A percentile compares a stretch with the other conserved stretches of the same genome.
Evolutionary conservation across 495 filamentous ascomycete genomes (phyloP).

Genomic region (Talaromyces stipitatus): DNA sequence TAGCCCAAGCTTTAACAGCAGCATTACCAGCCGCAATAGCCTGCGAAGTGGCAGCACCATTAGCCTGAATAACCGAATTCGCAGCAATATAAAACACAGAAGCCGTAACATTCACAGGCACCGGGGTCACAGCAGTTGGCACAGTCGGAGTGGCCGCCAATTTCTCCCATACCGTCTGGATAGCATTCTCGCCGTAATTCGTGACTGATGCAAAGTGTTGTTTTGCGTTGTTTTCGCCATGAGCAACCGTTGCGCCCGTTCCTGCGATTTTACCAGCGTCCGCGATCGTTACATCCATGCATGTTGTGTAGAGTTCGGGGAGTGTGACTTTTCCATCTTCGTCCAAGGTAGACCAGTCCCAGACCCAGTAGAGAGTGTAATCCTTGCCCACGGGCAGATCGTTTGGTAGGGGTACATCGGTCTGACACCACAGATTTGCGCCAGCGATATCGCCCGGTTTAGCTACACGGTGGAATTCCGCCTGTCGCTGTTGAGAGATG

Average conservation of each 20-base stretch:
- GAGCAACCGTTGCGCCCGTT: neutral
- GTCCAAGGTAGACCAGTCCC: constrained; percentile 71
- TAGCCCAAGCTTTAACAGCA: neutral
- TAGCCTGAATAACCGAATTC: neutral
- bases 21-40: neutral
- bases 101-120: neutral
- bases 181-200: constrained; percentile 3
- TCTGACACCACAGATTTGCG: constrained; percentile 64
- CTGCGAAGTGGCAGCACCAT: neutral
- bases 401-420: constrained; percentile 60
- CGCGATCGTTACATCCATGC: constrained; percentile 66
- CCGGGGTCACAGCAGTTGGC: neutral
- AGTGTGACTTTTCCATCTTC: constrained; percentile 30
- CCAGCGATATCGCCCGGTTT: constrained; percentile 31
- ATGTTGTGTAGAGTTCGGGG: constrained; percentile 72
- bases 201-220: neutral
- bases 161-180: neutral
- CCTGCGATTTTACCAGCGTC: constrained; percentile 12
- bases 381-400: constrained; percentile 42
- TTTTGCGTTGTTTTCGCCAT: neutral
- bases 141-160: neutral
- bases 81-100: neutral
- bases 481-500: constrained; percentile 48
- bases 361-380: constrained; percentile 84
- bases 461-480: constrained; percentile 36